Conservation (phyloP, 768 basidiomycete genomes). For the Lyophyllum shimeji region DNA sequence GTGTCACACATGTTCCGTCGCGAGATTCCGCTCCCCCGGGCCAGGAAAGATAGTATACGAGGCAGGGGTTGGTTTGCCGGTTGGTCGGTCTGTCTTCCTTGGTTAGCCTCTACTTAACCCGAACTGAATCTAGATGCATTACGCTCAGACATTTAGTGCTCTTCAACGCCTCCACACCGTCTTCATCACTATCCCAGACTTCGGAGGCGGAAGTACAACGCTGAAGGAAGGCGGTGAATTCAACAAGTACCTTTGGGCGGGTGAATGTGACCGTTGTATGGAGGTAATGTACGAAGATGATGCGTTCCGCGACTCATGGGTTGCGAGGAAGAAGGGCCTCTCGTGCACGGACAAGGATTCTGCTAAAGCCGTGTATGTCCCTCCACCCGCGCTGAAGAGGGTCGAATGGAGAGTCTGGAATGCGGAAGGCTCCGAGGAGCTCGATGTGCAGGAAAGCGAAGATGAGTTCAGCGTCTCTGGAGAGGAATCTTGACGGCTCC, state of each 20-base stretch:
- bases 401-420: slow-evolving; percentile 32
- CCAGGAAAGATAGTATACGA: slow-evolving; percentile 27
- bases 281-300: slow-evolving; percentile 33
- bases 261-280: slow-evolving; percentile 38
- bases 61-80: slow-evolving; percentile 34
- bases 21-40: slow-evolving; percentile 23
- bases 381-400: slow-evolving; percentile 25
- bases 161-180: slow-evolving; percentile 28
- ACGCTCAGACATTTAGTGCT: slow-evolving; percentile 24
- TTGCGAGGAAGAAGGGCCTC: slow-evolving; percentile 28
- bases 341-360: slow-evolving; percentile 1
- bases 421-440: slow-evolving; percentile 15
- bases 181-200: slow-evolving; percentile 28
- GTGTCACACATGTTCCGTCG: slow-evolving; percentile 30
- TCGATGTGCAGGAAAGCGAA: slow-evolving; percentile 15
- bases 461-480: slow-evolving; percentile 9
- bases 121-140: slow-evolving; percentile 28
- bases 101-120: not conserved
- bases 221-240: slow-evolving; percentile 18
- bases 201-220: slow-evolving; percentile 18
- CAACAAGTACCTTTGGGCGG: slow-evolving; percentile 29
- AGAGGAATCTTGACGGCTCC: not conserved
- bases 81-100: slow-evolving; percentile 15
- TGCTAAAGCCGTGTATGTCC: slow-evolving; percentile 16
- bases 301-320: slow-evolving; percentile 27